These are phyloP conservation scores for Agaricus sinodeliciosus DNA, from an alignment of 768 basidiomycete genomes.

Conservation along the genomic window DNA sequence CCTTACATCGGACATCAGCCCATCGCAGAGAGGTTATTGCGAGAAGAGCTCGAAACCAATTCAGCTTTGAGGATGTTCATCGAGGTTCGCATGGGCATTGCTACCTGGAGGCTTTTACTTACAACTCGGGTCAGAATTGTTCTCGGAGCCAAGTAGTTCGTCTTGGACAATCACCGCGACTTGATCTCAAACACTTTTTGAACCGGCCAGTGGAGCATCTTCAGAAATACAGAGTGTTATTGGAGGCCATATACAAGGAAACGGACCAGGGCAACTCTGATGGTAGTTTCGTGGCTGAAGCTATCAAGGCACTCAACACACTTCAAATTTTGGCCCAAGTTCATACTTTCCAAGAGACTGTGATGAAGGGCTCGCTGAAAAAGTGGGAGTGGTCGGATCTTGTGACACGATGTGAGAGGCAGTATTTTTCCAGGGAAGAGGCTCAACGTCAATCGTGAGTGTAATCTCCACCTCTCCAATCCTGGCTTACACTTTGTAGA, in stretches of 20 bases:
- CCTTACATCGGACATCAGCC: conserved; percentile 83
- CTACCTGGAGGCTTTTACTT: not conserved
- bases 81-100: conserved; percentile 45
- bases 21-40: conserved; percentile 76
- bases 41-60: conserved; percentile 82
- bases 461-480: not conserved
- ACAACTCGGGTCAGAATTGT: conserved; percentile 28
- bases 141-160: conserved; percentile 35
- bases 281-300: conserved; percentile 74
- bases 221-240: conserved; percentile 75
- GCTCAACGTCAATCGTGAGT: conserved; percentile 69
- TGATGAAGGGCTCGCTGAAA: conserved; percentile 71
- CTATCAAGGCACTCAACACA: conserved; percentile 77
- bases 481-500: conserved; percentile 28
- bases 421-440: conserved; percentile 13
- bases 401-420: conserved; percentile 29
- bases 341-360: conserved; percentile 85
- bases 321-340: conserved; percentile 78
- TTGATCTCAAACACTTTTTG: conserved; percentile 75
- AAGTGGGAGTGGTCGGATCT: conserved; percentile 93
- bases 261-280: conserved; percentile 80
- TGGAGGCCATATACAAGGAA: conserved; percentile 83
- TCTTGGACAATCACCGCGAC: conserved; percentile 31
- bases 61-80: conserved; percentile 78
- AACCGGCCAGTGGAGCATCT: conserved; percentile 76